phyloP scores from a whole-genome alignment of 768 basidiomycete genomes.

The Lepiota venenata region DNA sequence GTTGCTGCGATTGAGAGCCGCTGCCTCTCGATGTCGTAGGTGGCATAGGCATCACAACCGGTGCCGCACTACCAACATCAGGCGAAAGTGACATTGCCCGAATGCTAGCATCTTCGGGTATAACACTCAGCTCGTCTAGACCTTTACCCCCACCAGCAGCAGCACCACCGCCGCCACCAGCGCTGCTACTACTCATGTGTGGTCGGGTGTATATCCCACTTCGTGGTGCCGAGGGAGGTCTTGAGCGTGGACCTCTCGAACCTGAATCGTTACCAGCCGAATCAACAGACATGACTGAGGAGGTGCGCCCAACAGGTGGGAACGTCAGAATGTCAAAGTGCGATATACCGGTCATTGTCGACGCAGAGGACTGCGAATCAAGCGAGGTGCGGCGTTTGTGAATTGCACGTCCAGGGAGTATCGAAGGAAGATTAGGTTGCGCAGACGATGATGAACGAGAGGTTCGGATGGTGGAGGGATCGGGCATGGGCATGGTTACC shows the following conservation, averaged over 20 bases:
- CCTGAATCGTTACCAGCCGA: not conserved
- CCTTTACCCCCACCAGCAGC: not conserved
- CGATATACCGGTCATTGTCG: not conserved
- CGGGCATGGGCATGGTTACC: constrained; percentile 1
- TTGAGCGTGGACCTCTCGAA: not conserved
- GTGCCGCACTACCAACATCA: not conserved
- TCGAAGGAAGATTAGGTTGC: constrained; percentile 1
- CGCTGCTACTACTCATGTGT: not conserved
- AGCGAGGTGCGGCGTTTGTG: not conserved
- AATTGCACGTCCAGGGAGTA: not conserved
- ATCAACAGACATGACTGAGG: not conserved
- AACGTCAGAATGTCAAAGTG: not conserved
- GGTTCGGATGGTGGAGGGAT: not conserved
- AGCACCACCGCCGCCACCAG: not conserved
- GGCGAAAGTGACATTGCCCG: not conserved
- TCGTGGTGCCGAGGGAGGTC: not conserved
- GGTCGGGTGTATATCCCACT: not conserved
- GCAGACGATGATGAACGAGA: not conserved
- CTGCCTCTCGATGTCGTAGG: not conserved
- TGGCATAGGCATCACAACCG: not conserved
- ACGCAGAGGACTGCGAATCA: not conserved
- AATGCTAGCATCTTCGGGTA: constrained; percentile 7
- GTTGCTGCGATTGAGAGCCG: not conserved
- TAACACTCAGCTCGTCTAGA: constrained; percentile 4
- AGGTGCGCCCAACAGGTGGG: not conserved